Base-by-base conservation (phyloP, 306 rosid species). In the Malus sylvestris region DNA sequence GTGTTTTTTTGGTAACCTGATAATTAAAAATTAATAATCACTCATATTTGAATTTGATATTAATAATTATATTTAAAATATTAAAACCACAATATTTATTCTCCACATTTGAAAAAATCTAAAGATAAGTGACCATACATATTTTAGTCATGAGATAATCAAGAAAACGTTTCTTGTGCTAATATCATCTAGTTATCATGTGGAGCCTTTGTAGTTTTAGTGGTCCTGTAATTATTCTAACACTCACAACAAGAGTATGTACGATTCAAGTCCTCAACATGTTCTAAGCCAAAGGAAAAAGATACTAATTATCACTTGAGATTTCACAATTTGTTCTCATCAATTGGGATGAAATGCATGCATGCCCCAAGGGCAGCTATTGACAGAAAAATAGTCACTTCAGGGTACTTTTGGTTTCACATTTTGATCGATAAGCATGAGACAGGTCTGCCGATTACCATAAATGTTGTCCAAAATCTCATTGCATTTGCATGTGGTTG, bases 401-500 rank as follows among this genome's bases (percentile, higher is more conserved):
- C 14, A 45, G 2, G 53, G 10, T 68, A 68, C 72, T n/a, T n/a
- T 42, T 55, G 46, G 63, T 38, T 12, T 63, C 3, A 3, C 22
- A 52, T 46, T 52, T 59, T 65, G 63, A 76, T 33, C 8, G 33
- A 35, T 38, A 51, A 67, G 72, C 64, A 75, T 1, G 13, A 11
- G 72, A 30, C 65, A 65, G 20, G 57, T 59, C 45, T 61, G 69
- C 77, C 32, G 23, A 9, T 14, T 15, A 20, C 33, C 44, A 60
- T 49, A 13, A 15, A 60, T 44, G 86, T 76, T 88, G 85, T 73
- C 80, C 85, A 73, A 71, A 64, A 30, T 38, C 11, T 68, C 10
- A 76, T 51, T 78, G 73, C 73, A 77, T 70, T 80, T 79, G 83
- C 77, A 66, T 84, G 79, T 84, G 79, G 83, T 35, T 57, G 76